Percentiles rank a stretch among this genome's conserved stretches.
Conservation (phyloP, 495 filamentous ascomycete genomes). For the Penicillium lividum region DNA sequence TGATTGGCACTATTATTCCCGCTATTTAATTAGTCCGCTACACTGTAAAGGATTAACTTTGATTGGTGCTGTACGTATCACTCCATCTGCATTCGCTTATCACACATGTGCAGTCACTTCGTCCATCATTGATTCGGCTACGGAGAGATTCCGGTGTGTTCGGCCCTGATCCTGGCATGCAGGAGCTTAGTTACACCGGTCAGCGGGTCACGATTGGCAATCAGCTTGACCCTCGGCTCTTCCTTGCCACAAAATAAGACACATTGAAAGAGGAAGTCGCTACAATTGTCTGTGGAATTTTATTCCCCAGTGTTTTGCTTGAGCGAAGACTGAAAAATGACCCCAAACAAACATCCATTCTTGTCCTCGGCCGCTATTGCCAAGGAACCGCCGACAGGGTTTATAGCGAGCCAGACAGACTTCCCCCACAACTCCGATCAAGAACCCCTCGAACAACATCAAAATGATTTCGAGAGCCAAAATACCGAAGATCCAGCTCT, state of each 20-base stretch:
- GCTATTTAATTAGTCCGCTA: not conserved
- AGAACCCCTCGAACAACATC: not conserved
- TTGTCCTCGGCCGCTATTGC: not conserved
- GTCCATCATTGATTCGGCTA: not conserved
- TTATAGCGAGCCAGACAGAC: not conserved
- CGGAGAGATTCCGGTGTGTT: conserved; percentile 1
- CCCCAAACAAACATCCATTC: not conserved
- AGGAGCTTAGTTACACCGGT: not conserved
- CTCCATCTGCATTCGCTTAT: not conserved
- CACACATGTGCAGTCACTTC: not conserved
- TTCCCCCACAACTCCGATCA: not conserved
- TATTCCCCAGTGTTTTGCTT: not conserved
- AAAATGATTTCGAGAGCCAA: not conserved
- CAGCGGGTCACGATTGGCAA: not conserved
- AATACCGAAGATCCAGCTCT: conserved; percentile 21
- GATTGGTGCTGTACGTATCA: not conserved
- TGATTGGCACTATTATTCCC: not conserved
- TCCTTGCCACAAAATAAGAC: not conserved
- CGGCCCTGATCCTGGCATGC: not conserved
- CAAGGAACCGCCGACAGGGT: not conserved
- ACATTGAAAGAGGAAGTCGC: not conserved
- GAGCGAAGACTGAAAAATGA: not conserved
- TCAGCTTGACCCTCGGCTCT: not conserved
- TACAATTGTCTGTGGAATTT: not conserved
- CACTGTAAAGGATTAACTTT: not conserved